These are phyloP conservation scores for Schoenoplectus triqueter DNA, from an alignment of 202 grass and related monocot genomes.

Conservation along the genomic window DNA sequence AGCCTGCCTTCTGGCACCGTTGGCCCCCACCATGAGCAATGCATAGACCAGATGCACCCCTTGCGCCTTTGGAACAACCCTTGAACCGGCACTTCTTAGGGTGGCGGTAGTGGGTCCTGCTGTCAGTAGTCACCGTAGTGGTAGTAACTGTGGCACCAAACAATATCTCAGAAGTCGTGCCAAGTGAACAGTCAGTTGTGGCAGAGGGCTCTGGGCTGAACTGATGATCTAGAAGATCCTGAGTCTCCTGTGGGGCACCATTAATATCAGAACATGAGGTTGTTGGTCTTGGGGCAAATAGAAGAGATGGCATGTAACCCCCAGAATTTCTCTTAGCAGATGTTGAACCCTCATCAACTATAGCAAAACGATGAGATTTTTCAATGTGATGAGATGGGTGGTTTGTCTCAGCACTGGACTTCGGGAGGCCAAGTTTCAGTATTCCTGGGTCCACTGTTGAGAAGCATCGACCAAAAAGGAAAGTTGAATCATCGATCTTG, in stretches of 20 bases:
- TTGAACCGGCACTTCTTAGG: slow-evolving; percentile 95
- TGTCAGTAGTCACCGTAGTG: slow-evolving; percentile 33
- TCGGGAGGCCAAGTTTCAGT: slow-evolving; percentile 58
- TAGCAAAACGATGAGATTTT: slow-evolving; percentile 50
- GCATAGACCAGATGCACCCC: slow-evolving; percentile 85
- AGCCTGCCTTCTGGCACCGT: slow-evolving; percentile 84
- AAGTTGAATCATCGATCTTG: slow-evolving; percentile 47
- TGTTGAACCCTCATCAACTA: slow-evolving; percentile 83
- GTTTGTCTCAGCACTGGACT: slow-evolving; percentile 51
- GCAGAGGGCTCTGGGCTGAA: slow-evolving; percentile 66
- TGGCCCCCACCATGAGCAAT: slow-evolving; percentile 95
- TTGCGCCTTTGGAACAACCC: slow-evolving; percentile 85
- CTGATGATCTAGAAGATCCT: slow-evolving; percentile 44
- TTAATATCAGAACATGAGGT: slow-evolving; percentile 33
- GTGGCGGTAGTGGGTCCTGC: slow-evolving; percentile 58
- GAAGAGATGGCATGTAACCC: slow-evolving; percentile 69
- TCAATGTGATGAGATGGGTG: slow-evolving; percentile 37
- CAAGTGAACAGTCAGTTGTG: slow-evolving; percentile 63
- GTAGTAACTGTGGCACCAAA: slow-evolving; percentile 13
- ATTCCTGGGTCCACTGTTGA: slow-evolving; percentile 51
- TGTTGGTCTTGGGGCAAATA: slow-evolving; percentile 69
- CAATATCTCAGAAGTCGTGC: slow-evolving; percentile 52
- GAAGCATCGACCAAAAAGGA: slow-evolving; percentile 51
- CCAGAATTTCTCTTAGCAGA: slow-evolving; percentile 81
- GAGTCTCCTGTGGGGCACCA: slow-evolving; percentile 27